Percentiles rank a stretch among this genome's conserved stretches.
phyloP scores from a whole-genome alignment of 768 basidiomycete genomes.

The Pisolithus albus region DNA sequence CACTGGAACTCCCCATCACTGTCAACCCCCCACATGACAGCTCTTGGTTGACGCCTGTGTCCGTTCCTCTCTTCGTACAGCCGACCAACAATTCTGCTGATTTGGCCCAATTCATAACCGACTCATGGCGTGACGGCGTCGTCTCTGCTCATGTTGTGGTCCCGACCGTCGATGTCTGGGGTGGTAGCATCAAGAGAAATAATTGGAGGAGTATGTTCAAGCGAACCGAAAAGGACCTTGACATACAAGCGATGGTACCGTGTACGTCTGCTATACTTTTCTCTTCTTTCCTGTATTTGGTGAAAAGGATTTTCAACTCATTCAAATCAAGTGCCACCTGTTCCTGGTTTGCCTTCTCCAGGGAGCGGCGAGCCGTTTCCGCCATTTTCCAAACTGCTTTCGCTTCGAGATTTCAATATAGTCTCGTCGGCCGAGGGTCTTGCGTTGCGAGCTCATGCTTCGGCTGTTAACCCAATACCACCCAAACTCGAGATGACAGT shows the following conservation, averaged over 20 bases:
- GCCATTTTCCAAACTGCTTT: constrained; percentile 50
- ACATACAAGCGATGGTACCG: constrained; percentile 41
- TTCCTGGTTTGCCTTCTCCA: constrained; percentile 62
- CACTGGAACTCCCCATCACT: constrained; percentile 50
- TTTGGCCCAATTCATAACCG: constrained; percentile 44
- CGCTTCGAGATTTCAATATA: constrained; percentile 50
- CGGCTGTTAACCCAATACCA: constrained; percentile 52
- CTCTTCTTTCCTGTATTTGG: background rate
- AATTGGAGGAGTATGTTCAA: constrained; percentile 43
- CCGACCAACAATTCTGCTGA: constrained; percentile 48
- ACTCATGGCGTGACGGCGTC: constrained; percentile 51
- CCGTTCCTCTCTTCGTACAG: constrained; percentile 42
- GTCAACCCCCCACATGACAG: constrained; percentile 30
- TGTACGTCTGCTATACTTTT: constrained; percentile 35
- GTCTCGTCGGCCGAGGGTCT: constrained; percentile 32
- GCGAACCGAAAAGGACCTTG: constrained; percentile 38
- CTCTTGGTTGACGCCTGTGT: constrained; percentile 54
- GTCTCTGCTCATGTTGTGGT: constrained; percentile 40
- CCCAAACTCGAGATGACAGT: constrained; percentile 40
- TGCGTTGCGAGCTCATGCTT: constrained; percentile 46
- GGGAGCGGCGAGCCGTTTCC: constrained; percentile 48
- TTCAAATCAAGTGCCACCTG: constrained; percentile 43
- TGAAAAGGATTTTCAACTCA: background rate
- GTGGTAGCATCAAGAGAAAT: constrained; percentile 37
- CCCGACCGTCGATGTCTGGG: constrained; percentile 39